phyloP scores from a whole-genome alignment of 192 early-diverging fungal species.

The Coemansia sp. region DNA sequence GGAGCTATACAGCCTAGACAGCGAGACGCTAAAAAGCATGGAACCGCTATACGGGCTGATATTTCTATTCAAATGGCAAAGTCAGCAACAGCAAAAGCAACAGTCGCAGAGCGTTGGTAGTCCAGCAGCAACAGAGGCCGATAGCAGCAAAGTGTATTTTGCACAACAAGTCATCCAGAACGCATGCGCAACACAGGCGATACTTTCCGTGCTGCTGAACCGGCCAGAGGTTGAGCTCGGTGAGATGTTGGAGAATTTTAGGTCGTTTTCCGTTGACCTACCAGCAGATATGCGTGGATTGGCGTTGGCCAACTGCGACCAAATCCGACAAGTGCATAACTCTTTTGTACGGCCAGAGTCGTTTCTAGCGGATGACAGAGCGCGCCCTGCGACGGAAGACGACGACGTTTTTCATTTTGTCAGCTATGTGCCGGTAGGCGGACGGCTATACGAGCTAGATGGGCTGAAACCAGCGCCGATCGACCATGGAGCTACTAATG shows the following conservation, averaged over 20 bases:
- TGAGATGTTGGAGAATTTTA: constrained; percentile 64
- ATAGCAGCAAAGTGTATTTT: constrained; percentile 63
- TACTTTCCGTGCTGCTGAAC: constrained; percentile 75
- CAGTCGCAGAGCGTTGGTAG: background rate
- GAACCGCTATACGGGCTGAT: constrained; percentile 80
- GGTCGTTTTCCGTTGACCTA: constrained; percentile 69
- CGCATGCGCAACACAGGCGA: constrained; percentile 86
- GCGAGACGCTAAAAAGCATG: constrained; percentile 58
- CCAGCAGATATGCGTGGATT: constrained; percentile 76
- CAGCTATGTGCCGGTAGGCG: constrained; percentile 71
- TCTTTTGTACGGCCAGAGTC: constrained; percentile 77
- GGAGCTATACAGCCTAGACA: constrained; percentile 76
- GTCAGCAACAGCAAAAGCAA: constrained; percentile 27
- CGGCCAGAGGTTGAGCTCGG: constrained; percentile 64
- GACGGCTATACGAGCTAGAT: constrained; percentile 76
- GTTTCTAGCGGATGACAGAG: constrained; percentile 64
- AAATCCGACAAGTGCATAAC: constrained; percentile 75
- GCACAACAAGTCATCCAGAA: constrained; percentile 77
- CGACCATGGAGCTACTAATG: constrained; percentile 63
- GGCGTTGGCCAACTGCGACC: constrained; percentile 75
- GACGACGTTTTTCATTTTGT: constrained; percentile 83
- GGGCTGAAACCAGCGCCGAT: constrained; percentile 69
- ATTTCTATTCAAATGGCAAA: constrained; percentile 83
- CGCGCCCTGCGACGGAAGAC: constrained; percentile 55
- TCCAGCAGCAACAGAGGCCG: constrained; percentile 23